phyloP scores from a whole-genome alignment of 1,284 basidiomycete species.

The Wallemia mellicola region DNA sequence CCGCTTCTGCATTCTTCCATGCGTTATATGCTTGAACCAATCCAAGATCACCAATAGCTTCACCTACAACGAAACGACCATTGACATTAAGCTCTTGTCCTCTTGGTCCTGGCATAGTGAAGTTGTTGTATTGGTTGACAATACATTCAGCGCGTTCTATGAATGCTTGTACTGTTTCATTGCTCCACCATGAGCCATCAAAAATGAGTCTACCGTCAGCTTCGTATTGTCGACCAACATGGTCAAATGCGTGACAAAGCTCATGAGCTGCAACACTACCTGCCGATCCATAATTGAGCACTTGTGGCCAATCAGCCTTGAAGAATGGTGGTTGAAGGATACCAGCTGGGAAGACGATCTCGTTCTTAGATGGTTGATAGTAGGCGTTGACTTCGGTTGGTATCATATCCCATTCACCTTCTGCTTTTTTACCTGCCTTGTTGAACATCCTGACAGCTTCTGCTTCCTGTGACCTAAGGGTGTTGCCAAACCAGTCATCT shows the following conservation, averaged over 20 bases:
- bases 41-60: conserved; percentile 51
- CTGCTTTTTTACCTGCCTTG: conserved; percentile 39
- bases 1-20: conserved; percentile 39
- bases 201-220: conserved; percentile 22
- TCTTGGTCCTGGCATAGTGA: conserved; percentile 53
- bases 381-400: conserved; percentile 49
- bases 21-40: conserved; percentile 61
- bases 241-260: conserved; percentile 80
- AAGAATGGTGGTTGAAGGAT: conserved; percentile 85
- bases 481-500: conserved; percentile 56
- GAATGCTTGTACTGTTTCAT: conserved; percentile 54
- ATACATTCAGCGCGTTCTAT: conserved; percentile 59
- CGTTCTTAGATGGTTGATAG: conserved; percentile 46
- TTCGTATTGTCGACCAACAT: conserved; percentile 39
- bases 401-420: conserved; percentile 62
- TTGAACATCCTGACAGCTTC: conserved; percentile 30
- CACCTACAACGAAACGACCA: conserved; percentile 29
- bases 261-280: conserved; percentile 72
- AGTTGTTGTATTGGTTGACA: conserved; percentile 55
- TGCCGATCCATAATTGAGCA: conserved; percentile 49
- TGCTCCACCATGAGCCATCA: conserved; percentile 22
- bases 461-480: conserved; percentile 25
- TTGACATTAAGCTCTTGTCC: conserved; percentile 45
- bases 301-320: conserved; percentile 37
- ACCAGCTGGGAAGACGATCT: conserved; percentile 91